Base-by-base conservation (phyloP, 1,284 basidiomycete species). In the Inonotus obliquus region DNA sequence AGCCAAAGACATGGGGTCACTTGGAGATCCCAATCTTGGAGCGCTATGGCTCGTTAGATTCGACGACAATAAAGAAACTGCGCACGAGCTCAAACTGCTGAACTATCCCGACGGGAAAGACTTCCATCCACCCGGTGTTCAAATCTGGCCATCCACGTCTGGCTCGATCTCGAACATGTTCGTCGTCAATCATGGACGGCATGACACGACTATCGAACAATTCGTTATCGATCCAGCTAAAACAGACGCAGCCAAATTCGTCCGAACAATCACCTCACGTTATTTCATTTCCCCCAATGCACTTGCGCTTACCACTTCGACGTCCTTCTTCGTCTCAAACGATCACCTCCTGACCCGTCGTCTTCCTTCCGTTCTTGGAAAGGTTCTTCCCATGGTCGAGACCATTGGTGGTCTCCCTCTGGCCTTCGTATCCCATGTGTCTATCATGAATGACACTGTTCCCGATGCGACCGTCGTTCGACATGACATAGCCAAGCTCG, bases 331-430 rank as follows among this genome's bases (percentile, higher is more conserved):
- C 65, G 77, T 90, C 39, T 81, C 81, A 38, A 86, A 91, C 67
- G 88, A 91, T 68, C 88, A 91, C 67, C 69, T 82, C 27, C 70
- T 89, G 67, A 88, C 88, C 0, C 77, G 84, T 7, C 80, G 89
- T 13, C 75, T 86, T 23, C 82, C 83, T 0, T 69, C 71, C 41
- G 62, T 69, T 4, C 56, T 87, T 21, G 84, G 83, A 3, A 70
- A 72, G 59, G 62, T 82, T 25, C 67, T 84, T 0, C 81, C 86
- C 0, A 32, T 84, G 41, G 47, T 80, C 53, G 89, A 91, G 69
- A 79, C 83, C 1, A 1, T 85, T 11, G 71, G 85, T 2, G 81
- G 72, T 2, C 73, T 89, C 0, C 85, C 87, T 0, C 68, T 86
- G 7, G 73, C 81, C 55, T 87, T 81, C 75, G 77, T 88, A 49